Evolutionary conservation across 352 stramenopile species (phyloP).

Genomic region (Peronospora belbahrii): DNA sequence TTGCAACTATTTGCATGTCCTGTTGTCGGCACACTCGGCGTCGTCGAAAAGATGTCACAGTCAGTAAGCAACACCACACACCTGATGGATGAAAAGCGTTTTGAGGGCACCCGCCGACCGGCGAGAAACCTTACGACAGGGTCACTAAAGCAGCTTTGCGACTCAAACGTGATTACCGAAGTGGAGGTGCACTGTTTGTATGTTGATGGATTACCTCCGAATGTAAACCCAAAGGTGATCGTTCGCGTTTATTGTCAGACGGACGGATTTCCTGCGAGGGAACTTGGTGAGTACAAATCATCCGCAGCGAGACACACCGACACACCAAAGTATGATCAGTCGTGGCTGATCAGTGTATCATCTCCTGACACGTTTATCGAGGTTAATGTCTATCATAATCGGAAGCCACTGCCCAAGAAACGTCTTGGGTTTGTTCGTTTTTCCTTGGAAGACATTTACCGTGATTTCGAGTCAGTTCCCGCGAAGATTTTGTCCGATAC

Average conservation of each 20-base stretch:
- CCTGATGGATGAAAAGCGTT: constrained; percentile 73
- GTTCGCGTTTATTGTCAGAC: constrained; percentile 55
- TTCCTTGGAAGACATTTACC: constrained; percentile 82
- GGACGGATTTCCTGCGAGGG: constrained; percentile 32
- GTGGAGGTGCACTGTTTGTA: constrained; percentile 72
- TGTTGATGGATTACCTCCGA: constrained; percentile 59
- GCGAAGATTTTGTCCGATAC: constrained; percentile 61
- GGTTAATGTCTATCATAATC: constrained; percentile 76
- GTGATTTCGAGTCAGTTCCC: constrained; percentile 67
- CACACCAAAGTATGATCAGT: constrained; percentile 75
- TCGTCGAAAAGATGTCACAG: constrained; percentile 77
- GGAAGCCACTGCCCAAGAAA: constrained; percentile 80
- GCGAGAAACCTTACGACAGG: constrained; percentile 50
- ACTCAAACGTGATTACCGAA: constrained; percentile 84
- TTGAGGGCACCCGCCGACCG: constrained; percentile 65
- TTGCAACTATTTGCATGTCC: constrained; percentile 71
- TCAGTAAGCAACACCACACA: constrained; percentile 84
- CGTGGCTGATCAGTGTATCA: constrained; percentile 66
- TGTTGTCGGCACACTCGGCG: constrained; percentile 75
- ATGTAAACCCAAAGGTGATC: constrained; percentile 61
- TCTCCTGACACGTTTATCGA: constrained; percentile 76
- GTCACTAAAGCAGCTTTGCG: constrained; percentile 61
- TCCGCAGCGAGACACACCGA: constrained; percentile 52
- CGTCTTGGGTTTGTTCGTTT: constrained; percentile 58
- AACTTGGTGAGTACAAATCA: constrained; percentile 65